Conservation (phyloP, 2,329 filamentous ascomycete species). For the Zymoseptoria tritici region DNA sequence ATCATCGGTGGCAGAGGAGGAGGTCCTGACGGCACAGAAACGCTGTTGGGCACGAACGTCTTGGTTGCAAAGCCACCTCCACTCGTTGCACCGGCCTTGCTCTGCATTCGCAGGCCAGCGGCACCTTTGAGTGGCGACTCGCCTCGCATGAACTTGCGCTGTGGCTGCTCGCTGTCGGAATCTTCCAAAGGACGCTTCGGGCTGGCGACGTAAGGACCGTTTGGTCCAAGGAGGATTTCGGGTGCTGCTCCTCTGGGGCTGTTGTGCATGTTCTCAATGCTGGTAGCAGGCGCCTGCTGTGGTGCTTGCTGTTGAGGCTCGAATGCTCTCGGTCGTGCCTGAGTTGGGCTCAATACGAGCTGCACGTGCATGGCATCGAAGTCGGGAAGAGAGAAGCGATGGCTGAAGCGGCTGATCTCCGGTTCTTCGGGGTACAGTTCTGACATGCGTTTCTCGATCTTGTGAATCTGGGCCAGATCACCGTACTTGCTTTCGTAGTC, state of each 20-base stretch:
- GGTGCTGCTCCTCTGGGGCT: conserved; percentile 9
- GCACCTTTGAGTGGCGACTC: conserved; percentile 89
- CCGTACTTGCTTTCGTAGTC: conserved; percentile 92
- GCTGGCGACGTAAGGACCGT: conserved; percentile 32
- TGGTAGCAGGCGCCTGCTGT: conserved; percentile 9
- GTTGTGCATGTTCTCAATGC: conserved; percentile 6
- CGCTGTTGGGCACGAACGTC: conserved; percentile 23
- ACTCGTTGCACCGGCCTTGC: conserved; percentile 46
- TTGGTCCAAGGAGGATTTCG: conserved; percentile 26
- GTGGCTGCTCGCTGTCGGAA: conserved; percentile 60
- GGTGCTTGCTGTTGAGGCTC: conserved; percentile 12
- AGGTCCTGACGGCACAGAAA: conserved; percentile 32
- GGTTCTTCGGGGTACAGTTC: conserved; percentile 90
- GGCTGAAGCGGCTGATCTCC: conserved; percentile 64
- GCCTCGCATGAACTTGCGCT: conserved; percentile 80
- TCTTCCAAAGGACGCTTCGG: conserved; percentile 50
- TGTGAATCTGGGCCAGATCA: conserved; percentile 81
- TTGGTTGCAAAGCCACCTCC: conserved; percentile 27
- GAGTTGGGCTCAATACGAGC: conserved; percentile 75
- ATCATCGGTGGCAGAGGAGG: conserved; percentile 66
- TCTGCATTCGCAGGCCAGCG: conserved; percentile 72
- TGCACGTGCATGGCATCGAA: conserved; percentile 80
- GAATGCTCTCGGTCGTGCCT: conserved; percentile 51
- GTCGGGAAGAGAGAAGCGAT: conserved; percentile 59
- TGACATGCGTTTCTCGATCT: conserved; percentile 85